phyloP scores from a whole-genome alignment of 352 stramenopile species.

The Pythium phragmiticola region DNA sequence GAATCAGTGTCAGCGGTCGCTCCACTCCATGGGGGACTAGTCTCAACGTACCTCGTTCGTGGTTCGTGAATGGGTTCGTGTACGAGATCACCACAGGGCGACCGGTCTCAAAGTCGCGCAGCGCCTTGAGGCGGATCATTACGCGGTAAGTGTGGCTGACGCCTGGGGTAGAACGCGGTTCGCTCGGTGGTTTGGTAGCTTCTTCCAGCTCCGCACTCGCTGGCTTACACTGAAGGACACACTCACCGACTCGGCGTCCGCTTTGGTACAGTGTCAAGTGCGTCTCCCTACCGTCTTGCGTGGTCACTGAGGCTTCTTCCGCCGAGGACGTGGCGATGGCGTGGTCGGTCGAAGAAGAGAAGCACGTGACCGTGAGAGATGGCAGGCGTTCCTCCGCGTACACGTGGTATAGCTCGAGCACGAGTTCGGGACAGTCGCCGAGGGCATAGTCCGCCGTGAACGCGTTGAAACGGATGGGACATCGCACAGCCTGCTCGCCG shows the following conservation, averaged over 20 bases:
- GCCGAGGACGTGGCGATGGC: slow-evolving; percentile 8
- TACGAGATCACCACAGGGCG: slow-evolving; percentile 18
- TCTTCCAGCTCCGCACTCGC: background rate
- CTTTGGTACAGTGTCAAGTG: background rate
- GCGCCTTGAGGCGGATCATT: slow-evolving; percentile 12
- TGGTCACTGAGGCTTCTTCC: background rate
- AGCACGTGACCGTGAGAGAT: slow-evolving; percentile 16
- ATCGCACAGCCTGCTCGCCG: slow-evolving; percentile 23
- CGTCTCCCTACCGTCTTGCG: background rate
- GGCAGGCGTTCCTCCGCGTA: background rate
- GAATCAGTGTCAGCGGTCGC: background rate
- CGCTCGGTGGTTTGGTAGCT: background rate
- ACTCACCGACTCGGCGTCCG: slow-evolving; percentile 12
- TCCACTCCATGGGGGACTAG: background rate
- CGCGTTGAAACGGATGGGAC: slow-evolving; percentile 32
- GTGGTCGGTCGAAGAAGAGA: slow-evolving; percentile 15
- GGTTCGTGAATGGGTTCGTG: slow-evolving; percentile 26
- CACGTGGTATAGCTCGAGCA: background rate
- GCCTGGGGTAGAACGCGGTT: slow-evolving; percentile 3
- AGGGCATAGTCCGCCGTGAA: slow-evolving; percentile 43
- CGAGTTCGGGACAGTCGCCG: slow-evolving; percentile 30
- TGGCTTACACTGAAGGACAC: background rate
- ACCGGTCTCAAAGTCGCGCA: slow-evolving; percentile 24
- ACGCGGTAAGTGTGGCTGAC: slow-evolving; percentile 26
- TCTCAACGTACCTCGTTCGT: slow-evolving; percentile 19